These are phyloP conservation scores for Penicillium fuscoglaucum DNA, from an alignment of 2,329 filamentous ascomycete species.

Conservation along the genomic window DNA sequence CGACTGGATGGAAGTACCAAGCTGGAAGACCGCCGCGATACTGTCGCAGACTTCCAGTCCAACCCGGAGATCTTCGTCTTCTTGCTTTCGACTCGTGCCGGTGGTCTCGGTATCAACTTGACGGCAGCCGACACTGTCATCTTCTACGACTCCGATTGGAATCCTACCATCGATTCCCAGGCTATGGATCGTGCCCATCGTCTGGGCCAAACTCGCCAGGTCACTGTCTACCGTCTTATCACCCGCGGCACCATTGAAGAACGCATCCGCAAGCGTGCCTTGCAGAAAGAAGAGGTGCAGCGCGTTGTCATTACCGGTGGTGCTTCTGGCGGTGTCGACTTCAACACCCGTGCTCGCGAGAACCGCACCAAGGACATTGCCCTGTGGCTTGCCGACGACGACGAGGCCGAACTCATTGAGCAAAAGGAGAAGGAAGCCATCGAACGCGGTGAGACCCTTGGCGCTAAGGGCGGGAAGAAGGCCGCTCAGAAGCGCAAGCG, in stretches of 20 bases:
- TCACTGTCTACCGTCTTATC: constrained; percentile 96
- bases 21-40: constrained; percentile 93
- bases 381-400: constrained; percentile 97
- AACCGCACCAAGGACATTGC: constrained; percentile 98
- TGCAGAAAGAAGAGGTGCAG: constrained; percentile 98
- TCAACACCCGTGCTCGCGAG: constrained; percentile 87
- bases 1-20: constrained; percentile 96
- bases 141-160: constrained; percentile 99
- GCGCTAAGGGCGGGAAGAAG: constrained; percentile 62
- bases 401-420: constrained; percentile 92
- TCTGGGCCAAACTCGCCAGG: constrained; percentile 91
- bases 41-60: constrained; percentile 94
- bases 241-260: constrained; percentile 97
- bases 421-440: constrained; percentile 84
- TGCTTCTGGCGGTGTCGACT: constrained; percentile 80
- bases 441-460: constrained; percentile 64
- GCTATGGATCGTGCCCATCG: constrained; percentile 99
- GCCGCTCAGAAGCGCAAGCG: constrained; percentile 58
- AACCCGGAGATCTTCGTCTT: constrained; percentile 96
- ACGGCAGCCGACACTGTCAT: constrained; percentile 97
- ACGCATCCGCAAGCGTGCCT: constrained; percentile 90
- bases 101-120: constrained; percentile 96
- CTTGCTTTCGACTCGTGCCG: constrained; percentile 89
- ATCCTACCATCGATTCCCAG: constrained; percentile 96
- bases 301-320: constrained; percentile 94